These are phyloP conservation scores for Kwoniella bestiolae DNA, from an alignment of 768 basidiomycete species.

Conservation along the genomic window DNA sequence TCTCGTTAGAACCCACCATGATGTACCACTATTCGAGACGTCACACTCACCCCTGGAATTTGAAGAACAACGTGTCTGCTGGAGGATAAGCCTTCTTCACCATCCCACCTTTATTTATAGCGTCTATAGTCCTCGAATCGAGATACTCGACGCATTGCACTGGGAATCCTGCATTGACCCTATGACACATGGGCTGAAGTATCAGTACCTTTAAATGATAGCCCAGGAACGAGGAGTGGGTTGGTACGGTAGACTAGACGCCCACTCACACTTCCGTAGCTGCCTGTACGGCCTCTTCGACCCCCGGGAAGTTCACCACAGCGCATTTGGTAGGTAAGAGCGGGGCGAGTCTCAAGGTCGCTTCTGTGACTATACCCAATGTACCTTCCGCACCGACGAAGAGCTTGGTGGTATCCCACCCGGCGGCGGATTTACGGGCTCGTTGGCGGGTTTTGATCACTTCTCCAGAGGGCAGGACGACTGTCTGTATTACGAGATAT, in stretches of 20 bases:
- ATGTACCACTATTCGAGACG: no score
- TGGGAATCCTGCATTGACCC: conserved; percentile 68
- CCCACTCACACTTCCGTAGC: conserved; percentile 70
- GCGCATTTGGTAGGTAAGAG: conserved; percentile 81
- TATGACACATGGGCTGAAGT: conserved; percentile 59
- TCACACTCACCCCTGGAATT: conserved; percentile 73
- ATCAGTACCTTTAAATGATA: background rate
- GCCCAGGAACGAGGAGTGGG: no score
- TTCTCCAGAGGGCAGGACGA: conserved; percentile 84
- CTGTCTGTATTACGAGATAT: conserved; percentile 76
- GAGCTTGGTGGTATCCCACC: conserved; percentile 82
- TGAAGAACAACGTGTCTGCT: conserved; percentile 84
- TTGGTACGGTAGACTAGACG: no score
- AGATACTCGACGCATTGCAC: conserved; percentile 88
- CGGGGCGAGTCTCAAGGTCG: conserved; percentile 80
- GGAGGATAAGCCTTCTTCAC: conserved; percentile 67
- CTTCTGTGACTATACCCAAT: conserved; percentile 87
- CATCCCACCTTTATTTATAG: conserved; percentile 71
- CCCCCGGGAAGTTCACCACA: conserved; percentile 82
- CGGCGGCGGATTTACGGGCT: conserved; percentile 74
- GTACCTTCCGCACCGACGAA: conserved; percentile 92
- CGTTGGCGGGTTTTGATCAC: conserved; percentile 80
- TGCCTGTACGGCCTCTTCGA: conserved; percentile 75
- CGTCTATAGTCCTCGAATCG: conserved; percentile 75
- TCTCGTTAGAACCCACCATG: no score